phyloP scores from a whole-genome alignment of 2,329 filamentous ascomycete species.

The Purpureocillium takamizusanense region DNA sequence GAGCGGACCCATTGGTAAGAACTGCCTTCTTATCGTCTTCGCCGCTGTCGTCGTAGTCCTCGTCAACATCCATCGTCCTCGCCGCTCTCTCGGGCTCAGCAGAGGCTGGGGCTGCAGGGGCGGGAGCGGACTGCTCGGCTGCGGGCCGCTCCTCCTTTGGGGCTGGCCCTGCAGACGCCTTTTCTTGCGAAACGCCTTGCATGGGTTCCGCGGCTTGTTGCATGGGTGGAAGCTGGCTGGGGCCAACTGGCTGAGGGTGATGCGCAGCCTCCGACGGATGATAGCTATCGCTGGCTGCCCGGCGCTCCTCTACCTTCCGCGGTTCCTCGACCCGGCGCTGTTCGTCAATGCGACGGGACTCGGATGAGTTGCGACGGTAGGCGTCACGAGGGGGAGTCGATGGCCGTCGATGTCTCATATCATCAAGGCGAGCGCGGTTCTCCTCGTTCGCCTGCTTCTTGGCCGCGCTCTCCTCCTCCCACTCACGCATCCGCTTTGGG shows the following conservation, averaged over 20 bases:
- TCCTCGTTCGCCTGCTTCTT: slow-evolving; percentile 91
- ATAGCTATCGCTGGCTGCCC: slow-evolving; percentile 68
- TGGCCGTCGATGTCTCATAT: slow-evolving; percentile 68
- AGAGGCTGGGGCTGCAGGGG: slow-evolving; percentile 37
- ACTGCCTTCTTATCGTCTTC: slow-evolving; percentile 68
- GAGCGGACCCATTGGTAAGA: slow-evolving; percentile 33
- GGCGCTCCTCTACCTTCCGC: slow-evolving; percentile 49
- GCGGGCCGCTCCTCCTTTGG: slow-evolving; percentile 53
- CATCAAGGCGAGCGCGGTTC: slow-evolving; percentile 75
- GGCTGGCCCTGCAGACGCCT: slow-evolving; percentile 17
- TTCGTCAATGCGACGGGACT: slow-evolving; percentile 57
- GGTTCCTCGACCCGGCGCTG: slow-evolving; percentile 50
- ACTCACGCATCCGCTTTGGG: slow-evolving; percentile 81
- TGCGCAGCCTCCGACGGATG: slow-evolving; percentile 91
- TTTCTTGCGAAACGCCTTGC: slow-evolving; percentile 43
- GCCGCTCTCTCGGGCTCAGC: slow-evolving; percentile 77
- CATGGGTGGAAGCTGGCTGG: slow-evolving; percentile 52
- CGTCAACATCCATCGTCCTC: slow-evolving; percentile 92
- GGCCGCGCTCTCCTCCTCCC: slow-evolving; percentile 71
- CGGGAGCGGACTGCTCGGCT: slow-evolving; percentile 27
- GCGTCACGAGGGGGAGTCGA: slow-evolving; percentile 63
- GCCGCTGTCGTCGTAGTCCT: slow-evolving; percentile 91
- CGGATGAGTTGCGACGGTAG: slow-evolving; percentile 71
- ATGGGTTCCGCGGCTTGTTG: slow-evolving; percentile 50
- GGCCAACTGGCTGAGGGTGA: slow-evolving; percentile 47